Evolutionary conservation across 2,329 filamentous ascomycete species (phyloP), one percentile per base, ranked within the genome.

Genomic region (Pestalotiopsis sp.): DNA sequence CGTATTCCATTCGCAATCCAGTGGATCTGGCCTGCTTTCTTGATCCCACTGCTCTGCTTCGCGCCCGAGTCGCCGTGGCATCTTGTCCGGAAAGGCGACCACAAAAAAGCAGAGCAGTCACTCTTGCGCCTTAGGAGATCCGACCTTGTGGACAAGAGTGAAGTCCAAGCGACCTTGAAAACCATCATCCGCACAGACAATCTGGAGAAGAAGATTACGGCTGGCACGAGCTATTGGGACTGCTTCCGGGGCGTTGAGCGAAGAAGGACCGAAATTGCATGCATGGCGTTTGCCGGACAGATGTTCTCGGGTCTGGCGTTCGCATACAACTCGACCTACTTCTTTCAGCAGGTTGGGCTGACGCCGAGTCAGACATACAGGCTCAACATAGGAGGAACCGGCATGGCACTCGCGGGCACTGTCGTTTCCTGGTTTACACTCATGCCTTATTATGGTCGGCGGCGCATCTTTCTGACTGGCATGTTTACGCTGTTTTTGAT

Each of bases 51-150:
- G 2, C 72, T 79, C 4, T 49, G 72, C 17, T 78, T 82, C 61
- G 79, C 80, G 12, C 82, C 81, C 1, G 82, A 83, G 68, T 81
- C 78, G 5, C 82, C 82, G 4, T 83, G 81, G 79, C 82, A 77
- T 74, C 74, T 79, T 5, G 77, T 81, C 7, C 75, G 80, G 6
- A 75, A 78, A 17, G 77, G 77, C 3, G 72, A 74, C 14, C 67
- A 73, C 25, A 74, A 76, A 1, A 73, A 74, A 13, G 80, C 81
- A 1, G 72, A 76, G 62, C 71, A 72, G 7, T 73, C 77, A 0
- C 62, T 82, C 0, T 68, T 71, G 39, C 72, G 78, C 14, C 73
- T 82, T 6, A 76, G 76, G 2, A 67, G 45, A n/a, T 57, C 38
- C 13, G 20, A 62, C 9, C 25, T 39, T 4, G 59, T 39, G 13